Evolutionary conservation across 2,329 filamentous ascomycete species (phyloP), one percentile per base, ranked within the genome.

Genomic region (Cladosporium sphaerospermum): DNA sequence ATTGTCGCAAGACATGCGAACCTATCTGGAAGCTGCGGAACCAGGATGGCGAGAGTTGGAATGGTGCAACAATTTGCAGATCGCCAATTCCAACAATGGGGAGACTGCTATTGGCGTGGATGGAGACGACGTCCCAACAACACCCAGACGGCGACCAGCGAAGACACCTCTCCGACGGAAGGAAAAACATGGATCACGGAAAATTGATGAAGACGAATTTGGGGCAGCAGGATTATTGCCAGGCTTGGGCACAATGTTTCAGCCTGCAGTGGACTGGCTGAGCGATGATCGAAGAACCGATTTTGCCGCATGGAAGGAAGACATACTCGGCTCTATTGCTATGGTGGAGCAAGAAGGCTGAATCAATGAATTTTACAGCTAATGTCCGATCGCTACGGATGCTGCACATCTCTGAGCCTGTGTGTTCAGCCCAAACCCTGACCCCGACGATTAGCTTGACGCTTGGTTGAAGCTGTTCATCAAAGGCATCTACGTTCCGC

Each of bases 191-290:
- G 62, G 59, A 2, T 54, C 53, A 8, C 40, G 45, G 11, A 46
- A 56, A 13, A 57, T 53, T 7, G 50, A 56, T 5, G 54, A 55
- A 1, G 61, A 64, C 13, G 57, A 60, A 2, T 28, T 56, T 6
- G 61, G 61, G n/a, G 52, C 61, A 16, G 62, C 66, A 18, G 67
- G 67, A 2, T 43, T 69, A 63, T 56, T 73, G 65, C 76, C 28
- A 70, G 82, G 68, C 67, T 56, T 77, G 13, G 74, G 74, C 2
- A 86, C 83, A 2, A 90, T 90, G 86, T 81, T 91, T 61, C 86
- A 90, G 67, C 83, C 85, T 58, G 78, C 79, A 44, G 84, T 87
- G 62, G 85, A 90, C 62, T 88, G 84, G 62, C 68, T 91, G 61
- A 84, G 83, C 57, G 81, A 84, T 45, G 73, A 77, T 56, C 82